phyloP scores from a whole-genome alignment of 331 rosid species.

The Pyrus hybrid region DNA sequence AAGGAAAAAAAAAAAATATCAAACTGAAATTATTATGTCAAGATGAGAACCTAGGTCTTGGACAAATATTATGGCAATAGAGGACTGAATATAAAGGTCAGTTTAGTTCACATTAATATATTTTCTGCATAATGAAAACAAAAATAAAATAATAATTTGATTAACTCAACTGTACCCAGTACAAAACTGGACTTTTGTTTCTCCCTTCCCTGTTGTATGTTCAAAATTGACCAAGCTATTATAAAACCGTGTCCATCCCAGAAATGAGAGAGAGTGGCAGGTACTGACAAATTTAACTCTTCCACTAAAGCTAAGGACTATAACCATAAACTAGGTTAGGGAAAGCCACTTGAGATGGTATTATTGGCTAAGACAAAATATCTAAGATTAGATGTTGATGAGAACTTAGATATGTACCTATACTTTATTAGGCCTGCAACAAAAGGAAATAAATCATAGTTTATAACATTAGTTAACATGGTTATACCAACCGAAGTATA shows the following conservation, averaged over 20 bases:
- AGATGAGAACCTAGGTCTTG: background rate
- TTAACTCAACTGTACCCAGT: background rate
- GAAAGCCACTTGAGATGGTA: background rate
- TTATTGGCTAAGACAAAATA: background rate
- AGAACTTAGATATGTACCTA: background rate
- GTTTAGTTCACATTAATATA: background rate
- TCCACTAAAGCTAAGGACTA: background rate
- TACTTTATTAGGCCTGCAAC: background rate
- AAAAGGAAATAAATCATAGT: background rate
- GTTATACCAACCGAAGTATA: constrained; percentile 72
- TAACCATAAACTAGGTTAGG: background rate
- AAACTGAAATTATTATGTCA: background rate
- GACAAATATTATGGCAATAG: background rate
- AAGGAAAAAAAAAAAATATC: background rate
- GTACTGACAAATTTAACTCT: background rate
- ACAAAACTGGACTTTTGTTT: background rate
- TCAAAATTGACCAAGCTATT: background rate
- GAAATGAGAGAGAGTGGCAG: background rate
- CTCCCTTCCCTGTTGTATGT: background rate
- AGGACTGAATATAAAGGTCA: background rate
- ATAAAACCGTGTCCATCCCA: background rate
- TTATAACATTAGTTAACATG: constrained; percentile 13
- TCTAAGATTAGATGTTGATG: background rate
- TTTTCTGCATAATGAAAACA: background rate
- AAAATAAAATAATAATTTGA: background rate